Conservation (phyloP, 345 rosid genomes). For the Aurinia saxatilis region DNA sequence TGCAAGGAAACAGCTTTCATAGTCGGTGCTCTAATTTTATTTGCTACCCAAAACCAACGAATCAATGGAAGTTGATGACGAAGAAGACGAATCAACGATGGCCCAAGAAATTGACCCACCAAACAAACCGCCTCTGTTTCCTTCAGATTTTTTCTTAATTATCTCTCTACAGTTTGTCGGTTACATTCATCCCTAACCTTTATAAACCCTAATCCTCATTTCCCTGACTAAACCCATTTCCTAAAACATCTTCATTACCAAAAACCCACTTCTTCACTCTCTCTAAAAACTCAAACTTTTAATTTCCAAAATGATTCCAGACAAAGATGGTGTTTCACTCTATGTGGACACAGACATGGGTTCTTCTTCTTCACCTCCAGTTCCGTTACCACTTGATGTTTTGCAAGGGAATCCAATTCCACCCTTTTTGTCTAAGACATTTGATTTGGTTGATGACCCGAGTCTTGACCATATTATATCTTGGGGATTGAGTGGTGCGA, state of each 20-base stretch:
- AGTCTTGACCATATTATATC: slow-evolving; percentile 71
- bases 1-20: slow-evolving; percentile 7
- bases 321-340: slow-evolving; percentile 25
- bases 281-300: neutral
- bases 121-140: slow-evolving; percentile 44
- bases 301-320: slow-evolving; percentile 25
- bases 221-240: neutral
- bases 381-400: slow-evolving; percentile 55
- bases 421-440: slow-evolving; percentile 78
- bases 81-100: slow-evolving; percentile 11
- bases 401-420: slow-evolving; percentile 62
- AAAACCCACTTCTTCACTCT: neutral
- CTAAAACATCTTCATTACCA: neutral
- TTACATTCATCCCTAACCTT: slow-evolving; percentile 20
- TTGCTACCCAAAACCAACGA: neutral
- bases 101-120: slow-evolving; percentile 16
- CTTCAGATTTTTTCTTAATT: slow-evolving; percentile 26
- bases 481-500: slow-evolving; percentile 65
- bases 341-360: slow-evolving; percentile 21
- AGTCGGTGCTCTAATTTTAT: slow-evolving; percentile 1
- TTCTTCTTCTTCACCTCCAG: slow-evolving; percentile 29
- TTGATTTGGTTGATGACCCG: slow-evolving; percentile 77
- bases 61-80: slow-evolving; percentile 5
- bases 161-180: slow-evolving; percentile 43
- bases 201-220: slow-evolving; percentile 9